A percentile compares a stretch with the other conserved stretches of the same genome.
Conservation (phyloP, 768 basidiomycete genomes). For the Boletus pseudopeckii region DNA sequence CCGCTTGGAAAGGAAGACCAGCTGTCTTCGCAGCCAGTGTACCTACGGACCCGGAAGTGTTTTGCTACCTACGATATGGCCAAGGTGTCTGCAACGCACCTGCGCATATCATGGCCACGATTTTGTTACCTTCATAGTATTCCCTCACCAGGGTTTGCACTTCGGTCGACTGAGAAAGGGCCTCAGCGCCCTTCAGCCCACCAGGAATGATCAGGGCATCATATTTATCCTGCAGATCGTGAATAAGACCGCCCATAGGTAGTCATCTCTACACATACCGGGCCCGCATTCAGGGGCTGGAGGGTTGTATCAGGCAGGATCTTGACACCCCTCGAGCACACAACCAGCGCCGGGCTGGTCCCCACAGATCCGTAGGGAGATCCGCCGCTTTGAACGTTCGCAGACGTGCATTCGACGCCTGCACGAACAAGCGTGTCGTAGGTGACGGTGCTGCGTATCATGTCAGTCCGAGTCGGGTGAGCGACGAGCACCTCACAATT, state of each 20-base stretch:
- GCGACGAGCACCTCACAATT: slow-evolving; percentile 45
- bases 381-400: slow-evolving; percentile 46
- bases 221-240: slow-evolving; percentile 48
- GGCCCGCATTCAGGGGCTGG: slow-evolving; percentile 41
- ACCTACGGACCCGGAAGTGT: slow-evolving; percentile 38
- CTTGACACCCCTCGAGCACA: slow-evolving; percentile 68
- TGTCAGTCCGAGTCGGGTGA: neutral
- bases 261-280: slow-evolving; percentile 36
- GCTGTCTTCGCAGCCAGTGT: slow-evolving; percentile 65
- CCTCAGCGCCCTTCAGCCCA: slow-evolving; percentile 74
- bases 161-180: slow-evolving; percentile 52
- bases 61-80: neutral
- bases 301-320: slow-evolving; percentile 66
- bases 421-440: slow-evolving; percentile 82
- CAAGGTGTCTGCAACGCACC: slow-evolving; percentile 39
- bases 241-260: neutral
- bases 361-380: slow-evolving; percentile 23
- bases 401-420: slow-evolving; percentile 64
- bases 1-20: slow-evolving; percentile 53
- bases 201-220: slow-evolving; percentile 76
- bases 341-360: slow-evolving; percentile 47
- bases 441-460: slow-evolving; percentile 57
- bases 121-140: slow-evolving; percentile 38
- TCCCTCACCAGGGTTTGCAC: slow-evolving; percentile 63
- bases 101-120: slow-evolving; percentile 86